phyloP scores from a whole-genome alignment of 2,329 filamentous ascomycete genomes.

The Nemania serpens region DNA sequence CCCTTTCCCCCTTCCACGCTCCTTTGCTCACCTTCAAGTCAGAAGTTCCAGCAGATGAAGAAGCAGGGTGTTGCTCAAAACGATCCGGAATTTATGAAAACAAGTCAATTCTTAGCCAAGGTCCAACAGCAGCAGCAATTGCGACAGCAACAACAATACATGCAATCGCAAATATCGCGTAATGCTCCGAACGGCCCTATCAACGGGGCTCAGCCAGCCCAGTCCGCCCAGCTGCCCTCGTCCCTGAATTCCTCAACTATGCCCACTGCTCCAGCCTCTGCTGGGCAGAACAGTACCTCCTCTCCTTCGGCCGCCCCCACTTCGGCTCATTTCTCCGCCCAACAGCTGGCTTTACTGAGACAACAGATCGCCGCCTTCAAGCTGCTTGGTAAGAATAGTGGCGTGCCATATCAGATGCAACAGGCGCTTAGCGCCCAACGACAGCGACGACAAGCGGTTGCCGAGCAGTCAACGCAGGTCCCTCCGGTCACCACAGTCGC shows the following conservation, averaged over 20 bases:
- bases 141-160: slow-evolving; percentile 59
- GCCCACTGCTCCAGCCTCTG: slow-evolving; percentile 42
- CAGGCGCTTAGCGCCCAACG: slow-evolving; percentile 80
- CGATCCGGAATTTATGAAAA: slow-evolving; percentile 87
- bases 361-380: slow-evolving; percentile 93
- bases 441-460: slow-evolving; percentile 65
- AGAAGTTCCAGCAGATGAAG: slow-evolving; percentile 93
- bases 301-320: slow-evolving; percentile 41
- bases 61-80: slow-evolving; percentile 76
- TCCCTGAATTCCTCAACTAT: slow-evolving; percentile 46
- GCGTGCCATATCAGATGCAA: slow-evolving; percentile 78
- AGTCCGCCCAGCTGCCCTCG: slow-evolving; percentile 44
- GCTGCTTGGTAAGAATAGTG: slow-evolving; percentile 82
- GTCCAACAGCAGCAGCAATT: slow-evolving; percentile 70
- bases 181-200: slow-evolving; percentile 59
- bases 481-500: slow-evolving; percentile 46
- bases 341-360: slow-evolving; percentile 78
- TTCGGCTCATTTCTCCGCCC: slow-evolving; percentile 68
- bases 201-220: slow-evolving; percentile 53
- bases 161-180: slow-evolving; percentile 55
- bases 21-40: slow-evolving; percentile 24
- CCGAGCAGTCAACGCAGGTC: slow-evolving; percentile 52
- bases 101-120: slow-evolving; percentile 72
- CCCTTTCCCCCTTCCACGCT: background rate
- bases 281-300: slow-evolving; percentile 40